These are phyloP conservation scores for Metschnikowia picachoensis DNA, from an alignment of 805 yeast genomes.

Conservation along the genomic window DNA sequence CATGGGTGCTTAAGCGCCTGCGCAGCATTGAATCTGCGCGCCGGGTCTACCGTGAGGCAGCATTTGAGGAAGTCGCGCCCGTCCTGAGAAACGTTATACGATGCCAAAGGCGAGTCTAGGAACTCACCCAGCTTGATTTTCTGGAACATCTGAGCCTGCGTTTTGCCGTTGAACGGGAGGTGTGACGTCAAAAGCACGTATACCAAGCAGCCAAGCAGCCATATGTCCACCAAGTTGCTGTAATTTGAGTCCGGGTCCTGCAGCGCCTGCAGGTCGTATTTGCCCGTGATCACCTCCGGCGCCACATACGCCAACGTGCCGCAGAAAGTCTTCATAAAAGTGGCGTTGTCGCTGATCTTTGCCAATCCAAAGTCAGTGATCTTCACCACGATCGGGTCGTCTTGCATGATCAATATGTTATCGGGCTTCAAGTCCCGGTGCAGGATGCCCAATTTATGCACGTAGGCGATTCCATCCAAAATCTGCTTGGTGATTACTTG, in stretches of 20 bases:
- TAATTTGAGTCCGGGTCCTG: constrained; percentile 43
- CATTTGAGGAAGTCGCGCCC: constrained; percentile 71
- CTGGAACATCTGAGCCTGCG: constrained; percentile 79
- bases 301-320: constrained; percentile 97
- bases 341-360: constrained; percentile 76
- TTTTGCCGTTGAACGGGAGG: constrained; percentile 89
- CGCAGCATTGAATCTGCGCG: constrained; percentile 64
- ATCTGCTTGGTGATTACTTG: constrained; percentile 84
- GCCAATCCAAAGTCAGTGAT: constrained; percentile 97
- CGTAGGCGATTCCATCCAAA: constrained; percentile 77
- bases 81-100: constrained; percentile 58
- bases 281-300: constrained; percentile 78
- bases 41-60: constrained; percentile 75
- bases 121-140: constrained; percentile 76
- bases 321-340: constrained; percentile 92
- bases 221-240: constrained; percentile 89
- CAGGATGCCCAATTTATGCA: constrained; percentile 86
- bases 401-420: constrained; percentile 83
- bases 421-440: constrained; percentile 97
- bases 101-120: constrained; percentile 70
- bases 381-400: constrained; percentile 87
- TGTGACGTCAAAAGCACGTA: constrained; percentile 91
- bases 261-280: constrained; percentile 37
- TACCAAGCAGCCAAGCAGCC: constrained; percentile 95
- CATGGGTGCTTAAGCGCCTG: constrained; percentile 80